Evolutionary conservation across 2,329 filamentous ascomycete genomes (phyloP), one percentile per base, ranked within the genome.

Genomic region (Cephalotrichum gorgonifer): DNA sequence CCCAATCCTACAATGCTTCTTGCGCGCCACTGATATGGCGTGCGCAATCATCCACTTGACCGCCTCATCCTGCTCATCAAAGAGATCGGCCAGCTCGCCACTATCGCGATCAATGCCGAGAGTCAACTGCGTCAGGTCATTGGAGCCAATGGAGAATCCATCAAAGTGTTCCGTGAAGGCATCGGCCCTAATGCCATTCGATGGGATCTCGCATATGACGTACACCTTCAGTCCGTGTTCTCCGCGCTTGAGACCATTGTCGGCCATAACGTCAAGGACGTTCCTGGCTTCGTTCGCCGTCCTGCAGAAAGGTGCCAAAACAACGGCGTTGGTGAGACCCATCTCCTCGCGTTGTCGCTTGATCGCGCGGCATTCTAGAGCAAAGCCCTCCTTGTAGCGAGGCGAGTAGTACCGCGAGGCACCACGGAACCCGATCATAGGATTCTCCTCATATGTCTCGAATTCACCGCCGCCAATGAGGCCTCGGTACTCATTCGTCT

Each of bases 191-290:
- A 69, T 67, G 15, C 67, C 63, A 33, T 68, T 68, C 12, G 64
- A 64, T 0, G 64, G 65, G 23, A 69, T 69, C 54, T 68, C 64
- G 50, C 65, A 67, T 64, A 69, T 69, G 41, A 67, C 61, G 47
- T 68, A 68, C 38, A 68, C 62, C 49, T 65, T 48, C 5, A 68
- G 56, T 6, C 63, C 64, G 2, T 60, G 55, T 41, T 64, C 59
- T 14, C 64, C 64, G 11, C 66, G 60, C 47, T 45, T 50, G n/a
- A 68, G 62, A 2, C 65, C 64, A 44, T 68, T 62, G 14, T 63
- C 57, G 3, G 57, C 62, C 64, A 67, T 64, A n/a, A 63, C 58
- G 3, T 56, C 47, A 4, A 66, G 52, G 1, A 66, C 64, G 44
- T 57, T 60, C 33, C 59, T 56, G n/a, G 64, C 64, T 52, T 68